Evolutionary conservation across 495 filamentous ascomycete genomes (phyloP).

Genomic region (Penicillium cataractarum): DNA sequence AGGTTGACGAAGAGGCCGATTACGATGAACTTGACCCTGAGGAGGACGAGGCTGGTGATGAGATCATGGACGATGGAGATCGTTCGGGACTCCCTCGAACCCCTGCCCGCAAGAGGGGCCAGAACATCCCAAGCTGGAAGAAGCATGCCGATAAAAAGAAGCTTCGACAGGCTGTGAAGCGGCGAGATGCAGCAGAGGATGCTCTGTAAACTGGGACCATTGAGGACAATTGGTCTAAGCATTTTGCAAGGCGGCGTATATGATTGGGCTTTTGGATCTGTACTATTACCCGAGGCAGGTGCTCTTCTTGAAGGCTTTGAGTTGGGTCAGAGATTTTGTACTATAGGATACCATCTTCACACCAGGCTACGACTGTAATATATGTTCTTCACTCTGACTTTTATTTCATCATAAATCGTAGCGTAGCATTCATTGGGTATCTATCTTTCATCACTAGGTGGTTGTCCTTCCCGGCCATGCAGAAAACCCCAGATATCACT

Average conservation of each 20-base stretch:
- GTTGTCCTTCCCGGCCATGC: background rate
- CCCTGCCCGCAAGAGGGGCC: conserved; percentile 41
- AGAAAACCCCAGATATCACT: background rate
- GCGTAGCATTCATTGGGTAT: conserved; percentile 4
- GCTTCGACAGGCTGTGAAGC: conserved; percentile 46
- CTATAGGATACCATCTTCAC: conserved; percentile 24
- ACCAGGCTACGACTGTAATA: conserved; percentile 24
- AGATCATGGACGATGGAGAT: conserved; percentile 2
- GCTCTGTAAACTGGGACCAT: conserved; percentile 18
- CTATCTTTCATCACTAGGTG: background rate
- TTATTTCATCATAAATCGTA: background rate
- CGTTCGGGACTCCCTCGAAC: conserved; percentile 24
- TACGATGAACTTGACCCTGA: conserved; percentile 26
- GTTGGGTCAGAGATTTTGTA: conserved; percentile 24
- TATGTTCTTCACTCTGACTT: conserved; percentile 24
- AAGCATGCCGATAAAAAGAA: conserved; percentile 50
- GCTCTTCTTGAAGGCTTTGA: conserved; percentile 16
- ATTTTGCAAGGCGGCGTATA: conserved; percentile 21
- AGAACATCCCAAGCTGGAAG: conserved; percentile 52
- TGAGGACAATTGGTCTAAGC: conserved; percentile 2
- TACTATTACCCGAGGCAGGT: conserved; percentile 15
- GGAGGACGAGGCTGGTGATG: conserved; percentile 25
- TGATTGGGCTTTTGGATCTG: conserved; percentile 10
- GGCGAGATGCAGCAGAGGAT: conserved; percentile 31
- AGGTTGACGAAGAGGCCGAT: conserved; percentile 25